Conservation (phyloP, 1,139 yeast genomes). For the Suhomyces bolitotheri region DNA sequence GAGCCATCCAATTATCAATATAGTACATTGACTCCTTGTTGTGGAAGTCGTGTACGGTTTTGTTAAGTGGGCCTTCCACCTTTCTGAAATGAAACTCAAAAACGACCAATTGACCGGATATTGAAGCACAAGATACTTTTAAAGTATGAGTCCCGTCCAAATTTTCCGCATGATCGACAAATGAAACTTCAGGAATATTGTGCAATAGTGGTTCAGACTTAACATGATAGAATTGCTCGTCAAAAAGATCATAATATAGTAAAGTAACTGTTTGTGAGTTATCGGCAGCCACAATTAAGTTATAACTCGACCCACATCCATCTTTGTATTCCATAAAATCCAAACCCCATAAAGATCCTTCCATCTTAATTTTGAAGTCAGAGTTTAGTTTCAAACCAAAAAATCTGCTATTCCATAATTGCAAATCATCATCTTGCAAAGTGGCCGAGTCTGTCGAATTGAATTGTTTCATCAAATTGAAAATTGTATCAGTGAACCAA, state of each 20-base stretch:
- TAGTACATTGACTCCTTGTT: conserved; percentile 21
- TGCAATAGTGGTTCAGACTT: conserved; percentile 49
- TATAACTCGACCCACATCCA: conserved; percentile 25
- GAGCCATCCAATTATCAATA: conserved; percentile 33
- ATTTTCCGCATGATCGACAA: conserved; percentile 29
- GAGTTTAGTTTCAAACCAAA: conserved; percentile 31
- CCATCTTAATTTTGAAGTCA: conserved; percentile 37
- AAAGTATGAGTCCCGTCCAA: conserved; percentile 21
- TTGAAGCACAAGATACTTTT: conserved; percentile 43
- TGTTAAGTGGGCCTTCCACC: conserved; percentile 31
- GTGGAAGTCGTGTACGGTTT: conserved; percentile 20
- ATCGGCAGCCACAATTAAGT: conserved; percentile 55
- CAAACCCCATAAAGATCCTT: conserved; percentile 66
- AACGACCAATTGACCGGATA: conserved; percentile 49
- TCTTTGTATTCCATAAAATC: conserved; percentile 36
- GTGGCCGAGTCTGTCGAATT: background rate
- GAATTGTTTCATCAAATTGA: conserved; percentile 20
- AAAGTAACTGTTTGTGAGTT: conserved; percentile 53
- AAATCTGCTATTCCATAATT: conserved; percentile 12
- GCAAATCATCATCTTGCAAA: conserved; percentile 2
- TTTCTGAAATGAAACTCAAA: conserved; percentile 35
- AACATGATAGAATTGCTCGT: conserved; percentile 32
- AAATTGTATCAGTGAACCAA: conserved; percentile 38
- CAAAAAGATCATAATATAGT: conserved; percentile 33
- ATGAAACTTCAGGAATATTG: conserved; percentile 60